Percentiles rank a stretch among this genome's conserved stretches.
phyloP scores from a whole-genome alignment of 2,329 filamentous ascomycete species.

The Monosporascus sp. region DNA sequence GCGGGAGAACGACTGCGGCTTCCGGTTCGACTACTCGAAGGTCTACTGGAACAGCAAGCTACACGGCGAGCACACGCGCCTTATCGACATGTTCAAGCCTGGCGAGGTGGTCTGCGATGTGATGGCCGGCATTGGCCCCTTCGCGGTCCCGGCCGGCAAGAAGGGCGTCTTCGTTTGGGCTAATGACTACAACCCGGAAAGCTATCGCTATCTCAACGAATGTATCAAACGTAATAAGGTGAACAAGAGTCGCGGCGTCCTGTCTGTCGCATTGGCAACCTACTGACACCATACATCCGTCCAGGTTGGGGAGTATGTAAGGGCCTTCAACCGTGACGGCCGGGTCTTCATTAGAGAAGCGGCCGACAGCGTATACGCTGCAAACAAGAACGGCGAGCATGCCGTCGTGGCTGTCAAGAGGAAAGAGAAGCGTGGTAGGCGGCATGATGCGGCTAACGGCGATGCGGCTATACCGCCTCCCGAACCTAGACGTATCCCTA shows the following conservation, averaged over 20 bases:
- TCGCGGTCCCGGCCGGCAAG: conserved; percentile 86
- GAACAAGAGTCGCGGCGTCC: conserved; percentile 7
- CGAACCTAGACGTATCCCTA: conserved; percentile 37
- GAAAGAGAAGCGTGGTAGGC: conserved; percentile 34
- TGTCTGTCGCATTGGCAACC: neutral
- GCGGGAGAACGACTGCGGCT: conserved; percentile 77
- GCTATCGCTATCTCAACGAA: conserved; percentile 65
- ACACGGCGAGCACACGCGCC: conserved; percentile 79
- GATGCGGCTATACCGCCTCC: conserved; percentile 29
- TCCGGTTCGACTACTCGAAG: conserved; percentile 88
- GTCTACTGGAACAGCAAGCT: conserved; percentile 98
- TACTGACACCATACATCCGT: conserved; percentile 3
- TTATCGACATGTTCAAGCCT: conserved; percentile 70
- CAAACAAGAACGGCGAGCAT: conserved; percentile 46
- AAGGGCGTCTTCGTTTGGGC: conserved; percentile 91
- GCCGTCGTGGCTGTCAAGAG: conserved; percentile 49
- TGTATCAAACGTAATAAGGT: conserved; percentile 79
- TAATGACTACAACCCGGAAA: conserved; percentile 94
- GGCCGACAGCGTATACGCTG: conserved; percentile 54
- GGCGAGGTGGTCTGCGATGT: conserved; percentile 92
- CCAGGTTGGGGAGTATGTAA: conserved; percentile 64
- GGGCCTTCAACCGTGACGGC: conserved; percentile 77
- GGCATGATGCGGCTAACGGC: conserved; percentile 19
- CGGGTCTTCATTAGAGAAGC: conserved; percentile 71
- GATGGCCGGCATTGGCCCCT: conserved; percentile 96